phyloP scores from a whole-genome alignment of 2,329 filamentous ascomycete species.

The Fusarium drepaniforme region DNA sequence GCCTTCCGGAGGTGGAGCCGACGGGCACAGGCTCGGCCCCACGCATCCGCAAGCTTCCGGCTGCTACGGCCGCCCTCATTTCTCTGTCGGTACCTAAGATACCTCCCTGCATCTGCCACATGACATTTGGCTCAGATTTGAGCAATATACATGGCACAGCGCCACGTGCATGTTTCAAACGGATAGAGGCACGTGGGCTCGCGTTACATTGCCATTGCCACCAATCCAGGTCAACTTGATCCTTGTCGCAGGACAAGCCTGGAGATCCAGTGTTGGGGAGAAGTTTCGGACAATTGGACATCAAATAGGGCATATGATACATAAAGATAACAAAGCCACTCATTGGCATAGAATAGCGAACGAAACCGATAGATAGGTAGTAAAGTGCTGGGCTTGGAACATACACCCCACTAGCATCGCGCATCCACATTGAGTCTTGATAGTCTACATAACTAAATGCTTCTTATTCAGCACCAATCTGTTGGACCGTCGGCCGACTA shows the following conservation, averaged over 20 bases:
- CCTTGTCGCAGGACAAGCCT: neutral
- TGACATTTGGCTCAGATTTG: neutral
- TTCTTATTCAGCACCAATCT: neutral
- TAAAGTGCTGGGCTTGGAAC: neutral
- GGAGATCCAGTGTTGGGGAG: neutral
- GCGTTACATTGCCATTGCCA: neutral
- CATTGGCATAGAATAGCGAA: neutral
- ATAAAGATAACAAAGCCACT: neutral
- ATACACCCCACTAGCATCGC: neutral
- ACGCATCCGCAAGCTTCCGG: neutral
- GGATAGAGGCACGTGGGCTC: neutral
- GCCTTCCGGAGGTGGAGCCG: neutral
- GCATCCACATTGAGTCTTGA: neutral
- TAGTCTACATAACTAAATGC: neutral
- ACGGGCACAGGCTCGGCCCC: neutral
- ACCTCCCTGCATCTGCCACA: neutral
- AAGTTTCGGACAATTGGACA: neutral
- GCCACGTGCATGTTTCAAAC: neutral
- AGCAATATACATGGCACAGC: too few relatives aligned
- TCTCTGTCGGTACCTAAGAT: neutral
- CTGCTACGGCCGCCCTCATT: neutral
- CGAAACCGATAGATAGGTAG: neutral
- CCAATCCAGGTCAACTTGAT: neutral
- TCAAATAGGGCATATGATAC: accelerated
- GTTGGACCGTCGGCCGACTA: neutral